These are phyloP conservation scores for Pseudogymnoascus sp. DNA, from an alignment of 2,329 filamentous ascomycete species.

Conservation along the genomic window DNA sequence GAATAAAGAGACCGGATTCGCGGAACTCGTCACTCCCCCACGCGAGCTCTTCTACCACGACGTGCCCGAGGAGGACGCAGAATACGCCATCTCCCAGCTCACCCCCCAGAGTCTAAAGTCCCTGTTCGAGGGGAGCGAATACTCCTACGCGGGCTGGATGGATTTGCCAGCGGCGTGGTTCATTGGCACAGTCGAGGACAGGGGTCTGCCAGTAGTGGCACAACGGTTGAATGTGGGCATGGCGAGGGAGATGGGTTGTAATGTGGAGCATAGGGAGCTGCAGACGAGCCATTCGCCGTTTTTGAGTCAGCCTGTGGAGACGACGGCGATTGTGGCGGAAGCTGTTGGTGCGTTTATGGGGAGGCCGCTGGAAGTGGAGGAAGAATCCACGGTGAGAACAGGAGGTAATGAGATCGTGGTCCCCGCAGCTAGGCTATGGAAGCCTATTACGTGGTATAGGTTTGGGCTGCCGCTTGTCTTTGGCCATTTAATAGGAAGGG, in stretches of 20 bases:
- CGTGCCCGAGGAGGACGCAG: slow-evolving; percentile 31
- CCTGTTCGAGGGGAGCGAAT: slow-evolving; percentile 34
- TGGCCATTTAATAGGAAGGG: slow-evolving; percentile 15
- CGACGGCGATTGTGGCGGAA: slow-evolving; percentile 31
- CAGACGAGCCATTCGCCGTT: slow-evolving; percentile 37
- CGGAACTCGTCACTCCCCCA: slow-evolving; percentile 28
- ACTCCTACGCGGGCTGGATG: slow-evolving; percentile 25
- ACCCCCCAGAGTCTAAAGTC: slow-evolving; percentile 33
- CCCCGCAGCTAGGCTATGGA: slow-evolving; percentile 13
- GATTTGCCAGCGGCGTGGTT: slow-evolving; percentile 28
- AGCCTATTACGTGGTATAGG: slow-evolving; percentile 17
- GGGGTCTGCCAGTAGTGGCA: slow-evolving; percentile 29
- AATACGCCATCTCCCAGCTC: slow-evolving; percentile 34
- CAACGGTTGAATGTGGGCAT: slow-evolving; percentile 32
- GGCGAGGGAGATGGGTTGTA: slow-evolving; percentile 30
- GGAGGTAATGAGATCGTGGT: slow-evolving; percentile 4
- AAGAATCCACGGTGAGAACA: neutral
- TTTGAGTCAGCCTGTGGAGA: slow-evolving; percentile 34
- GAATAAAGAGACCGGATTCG: slow-evolving; percentile 32
- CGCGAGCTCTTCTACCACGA: slow-evolving; percentile 38
- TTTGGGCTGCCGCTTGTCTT: slow-evolving; percentile 17
- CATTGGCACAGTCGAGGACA: slow-evolving; percentile 34
- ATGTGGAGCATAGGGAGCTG: slow-evolving; percentile 32
- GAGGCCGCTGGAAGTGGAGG: slow-evolving; percentile 12
- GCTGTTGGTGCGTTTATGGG: slow-evolving; percentile 29